A percentile compares a stretch with the other conserved stretches of the same genome.
Evolutionary conservation across 2,329 filamentous ascomycete species (phyloP).

Genomic region (Xylogone sp.): DNA sequence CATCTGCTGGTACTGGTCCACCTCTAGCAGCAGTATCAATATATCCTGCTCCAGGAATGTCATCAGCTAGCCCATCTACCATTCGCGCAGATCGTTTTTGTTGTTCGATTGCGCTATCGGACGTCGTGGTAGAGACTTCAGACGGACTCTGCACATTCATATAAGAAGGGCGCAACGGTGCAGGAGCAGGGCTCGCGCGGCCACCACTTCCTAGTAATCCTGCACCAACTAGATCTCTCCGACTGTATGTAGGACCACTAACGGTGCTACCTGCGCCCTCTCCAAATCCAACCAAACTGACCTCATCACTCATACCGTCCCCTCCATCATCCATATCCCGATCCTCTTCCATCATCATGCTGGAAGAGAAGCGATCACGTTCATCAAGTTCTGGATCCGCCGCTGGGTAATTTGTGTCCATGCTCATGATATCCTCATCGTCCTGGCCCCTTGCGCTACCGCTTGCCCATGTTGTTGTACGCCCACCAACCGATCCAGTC

Average conservation of each 20-base stretch:
- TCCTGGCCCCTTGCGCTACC: constrained; percentile 51
- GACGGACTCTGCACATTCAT: constrained; percentile 8
- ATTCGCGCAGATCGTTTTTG: constrained; percentile 59
- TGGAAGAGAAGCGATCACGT: constrained; percentile 32
- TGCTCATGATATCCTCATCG: constrained; percentile 61
- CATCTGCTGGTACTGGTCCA: constrained; percentile 21
- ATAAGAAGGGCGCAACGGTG: background rate
- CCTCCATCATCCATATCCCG: constrained; percentile 33
- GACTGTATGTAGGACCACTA: constrained; percentile 69
- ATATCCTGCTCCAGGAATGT: constrained; percentile 52
- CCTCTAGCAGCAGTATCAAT: constrained; percentile 55
- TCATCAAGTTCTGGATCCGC: constrained; percentile 54
- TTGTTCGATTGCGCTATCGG: constrained; percentile 31
- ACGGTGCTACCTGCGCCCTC: constrained; percentile 86
- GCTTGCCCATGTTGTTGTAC: constrained; percentile 59
- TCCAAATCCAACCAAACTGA: constrained; percentile 85
- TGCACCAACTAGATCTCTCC: constrained; percentile 33
- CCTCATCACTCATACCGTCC: constrained; percentile 77
- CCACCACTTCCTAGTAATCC: constrained; percentile 16
- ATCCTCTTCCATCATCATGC: constrained; percentile 35
- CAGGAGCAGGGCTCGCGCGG: constrained; percentile 3
- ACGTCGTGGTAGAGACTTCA: constrained; percentile 13
- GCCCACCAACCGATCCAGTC: constrained; percentile 71
- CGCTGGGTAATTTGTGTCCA: constrained; percentile 50
- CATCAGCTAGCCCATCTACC: constrained; percentile 62